Percentiles rank a stretch among this genome's conserved stretches.
Evolutionary conservation across 1,284 basidiomycete species (phyloP).

Genomic region (Cryptococcus jaspeensis): DNA sequence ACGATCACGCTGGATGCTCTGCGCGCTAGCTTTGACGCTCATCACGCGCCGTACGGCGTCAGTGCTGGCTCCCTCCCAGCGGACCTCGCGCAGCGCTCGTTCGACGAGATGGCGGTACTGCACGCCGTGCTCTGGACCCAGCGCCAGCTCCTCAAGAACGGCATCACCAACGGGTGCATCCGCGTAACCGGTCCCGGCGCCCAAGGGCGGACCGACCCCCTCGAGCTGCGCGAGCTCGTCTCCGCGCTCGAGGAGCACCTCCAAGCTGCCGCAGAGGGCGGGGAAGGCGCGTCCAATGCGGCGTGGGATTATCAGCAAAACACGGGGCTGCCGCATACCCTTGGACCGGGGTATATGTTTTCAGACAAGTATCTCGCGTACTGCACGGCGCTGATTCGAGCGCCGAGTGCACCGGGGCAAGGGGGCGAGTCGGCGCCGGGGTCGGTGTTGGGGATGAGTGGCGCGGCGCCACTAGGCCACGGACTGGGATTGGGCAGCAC

Average conservation of each 20-base stretch:
- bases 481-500: too few species aligned
- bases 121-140: conserved; percentile 64
- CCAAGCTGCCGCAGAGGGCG: conserved; percentile 2
- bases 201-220: conserved; percentile 52
- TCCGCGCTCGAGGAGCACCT: conserved; percentile 59
- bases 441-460: too few species aligned
- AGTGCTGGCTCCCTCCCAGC: too few species aligned
- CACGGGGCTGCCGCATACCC: conserved; percentile 7
- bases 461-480: too few species aligned
- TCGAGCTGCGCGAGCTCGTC: conserved; percentile 62
- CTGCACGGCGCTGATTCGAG: conserved; percentile 33
- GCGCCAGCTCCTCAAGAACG: conserved; percentile 64
- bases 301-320: conserved; percentile 26
- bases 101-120: conserved; percentile 68
- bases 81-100: conserved; percentile 41
- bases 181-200: conserved; percentile 41
- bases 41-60: conserved; percentile 46
- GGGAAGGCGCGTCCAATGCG: conserved; percentile 23
- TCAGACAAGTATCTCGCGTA: conserved; percentile 66
- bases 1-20: conserved; percentile 55
- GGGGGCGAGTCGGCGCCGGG: too few species aligned
- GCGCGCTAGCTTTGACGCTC: conserved; percentile 58
- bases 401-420: conserved; percentile 37
- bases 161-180: conserved; percentile 63
- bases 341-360: conserved; percentile 58